phyloP scores from a whole-genome alignment of 305 asterid species.

The Ruellia speciosa region DNA sequence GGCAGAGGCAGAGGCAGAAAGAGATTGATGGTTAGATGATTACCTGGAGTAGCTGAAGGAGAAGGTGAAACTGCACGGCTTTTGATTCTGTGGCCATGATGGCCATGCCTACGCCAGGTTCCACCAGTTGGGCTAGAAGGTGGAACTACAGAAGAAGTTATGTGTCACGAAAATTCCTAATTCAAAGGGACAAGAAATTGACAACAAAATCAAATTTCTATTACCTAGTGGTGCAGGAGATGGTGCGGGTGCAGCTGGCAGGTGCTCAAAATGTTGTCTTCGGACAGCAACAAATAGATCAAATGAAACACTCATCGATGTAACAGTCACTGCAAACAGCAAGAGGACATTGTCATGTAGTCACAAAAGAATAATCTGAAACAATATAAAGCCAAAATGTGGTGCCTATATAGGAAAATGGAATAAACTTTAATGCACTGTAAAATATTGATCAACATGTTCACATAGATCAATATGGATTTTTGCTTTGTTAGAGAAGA shows the following conservation, averaged over 20 bases:
- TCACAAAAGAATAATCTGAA: neutral
- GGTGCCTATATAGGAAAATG: neutral
- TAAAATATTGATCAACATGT: neutral
- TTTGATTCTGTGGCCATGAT: conserved; percentile 36
- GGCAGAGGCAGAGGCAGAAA: neutral
- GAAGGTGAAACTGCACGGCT: conserved; percentile 56
- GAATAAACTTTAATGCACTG: neutral
- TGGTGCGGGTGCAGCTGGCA: conserved; percentile 49
- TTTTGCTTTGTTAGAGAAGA: neutral
- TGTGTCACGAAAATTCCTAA: conserved; percentile 26
- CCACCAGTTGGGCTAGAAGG: conserved; percentile 37
- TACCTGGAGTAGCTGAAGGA: conserved; percentile 71
- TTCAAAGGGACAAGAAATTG: conserved; percentile 6
- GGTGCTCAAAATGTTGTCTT: conserved; percentile 34
- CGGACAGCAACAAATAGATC: conserved; percentile 31
- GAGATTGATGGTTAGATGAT: conserved; percentile 6
- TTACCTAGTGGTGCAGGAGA: conserved; percentile 60
- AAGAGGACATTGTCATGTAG: conserved; percentile 10
- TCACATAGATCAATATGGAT: neutral
- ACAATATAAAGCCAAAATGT: too few species aligned
- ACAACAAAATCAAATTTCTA: conserved; percentile 8
- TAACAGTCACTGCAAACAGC: conserved; percentile 42
- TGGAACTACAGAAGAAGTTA: conserved; percentile 38
- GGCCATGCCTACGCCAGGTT: conserved; percentile 36
- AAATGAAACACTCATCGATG: conserved; percentile 34